Base-by-base conservation (phyloP, 495 filamentous ascomycete species). In the Aspergillus steynii region DNA sequence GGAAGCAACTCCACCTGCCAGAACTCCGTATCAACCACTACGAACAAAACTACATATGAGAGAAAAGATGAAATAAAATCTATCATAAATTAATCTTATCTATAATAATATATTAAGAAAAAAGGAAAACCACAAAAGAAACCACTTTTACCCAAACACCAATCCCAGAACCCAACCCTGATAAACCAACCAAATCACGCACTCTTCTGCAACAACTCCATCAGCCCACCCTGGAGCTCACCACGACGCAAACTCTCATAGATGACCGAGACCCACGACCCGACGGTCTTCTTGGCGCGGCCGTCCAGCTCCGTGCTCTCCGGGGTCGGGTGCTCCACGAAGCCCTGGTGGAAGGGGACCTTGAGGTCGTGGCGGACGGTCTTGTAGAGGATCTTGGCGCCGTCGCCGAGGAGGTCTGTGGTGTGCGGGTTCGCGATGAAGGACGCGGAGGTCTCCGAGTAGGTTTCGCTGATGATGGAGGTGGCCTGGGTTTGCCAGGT, bases 261-360 rank as follows among this genome's bases (percentile, higher is more conserved):
- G 52, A 73, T 73, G 5, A 67, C 60, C 5, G 65, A 67, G 12
- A 73, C 64, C 68, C 68, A 71, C 5, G 65, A 66, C 1, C 70
- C 70, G 29, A 71, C 60, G 0, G 68, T 68, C 47, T 66, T 71
- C 53, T 71, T 73, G 3, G 50, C 34, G 2, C 68, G 64, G 6
- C 64, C 66, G 29, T 64, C 60, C 32, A 67, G 45, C 27, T 47
- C 52, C 20, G 64, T 56, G 2, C 54, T 34, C 3, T 60, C 48
- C 1, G 55, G 25, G 10, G 67, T 61, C 3, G 70, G 70, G 34
- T 73, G 70, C 37, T 73, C 70, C 10, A 71, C 48, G 45, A 73
- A 71, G 4, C 70, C 70, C 37, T 61, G 60, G 58, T 73, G 70
- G 48, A 73, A 69, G 5, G 70, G 70, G 1, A 73, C 64, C 3